These are phyloP conservation scores for Torulaspora franciscae DNA, from an alignment of 805 yeast genomes.

Conservation along the genomic window DNA sequence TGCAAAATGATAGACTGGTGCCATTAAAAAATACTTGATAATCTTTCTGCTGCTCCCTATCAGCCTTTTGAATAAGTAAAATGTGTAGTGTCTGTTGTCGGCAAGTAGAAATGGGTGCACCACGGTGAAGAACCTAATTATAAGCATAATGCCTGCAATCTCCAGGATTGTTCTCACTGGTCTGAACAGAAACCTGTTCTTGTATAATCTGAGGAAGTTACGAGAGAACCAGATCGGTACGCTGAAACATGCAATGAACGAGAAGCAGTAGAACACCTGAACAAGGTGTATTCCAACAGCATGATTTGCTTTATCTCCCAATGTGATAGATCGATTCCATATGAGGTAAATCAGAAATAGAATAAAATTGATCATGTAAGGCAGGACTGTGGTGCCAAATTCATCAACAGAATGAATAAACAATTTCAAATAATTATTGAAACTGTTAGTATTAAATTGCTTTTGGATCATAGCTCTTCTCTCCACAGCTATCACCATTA, in stretches of 20 bases:
- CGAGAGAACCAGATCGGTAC: conserved; percentile 67
- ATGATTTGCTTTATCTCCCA: conserved; percentile 91
- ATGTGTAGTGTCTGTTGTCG: conserved; percentile 90
- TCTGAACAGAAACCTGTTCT: conserved; percentile 26
- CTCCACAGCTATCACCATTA: conserved; percentile 52
- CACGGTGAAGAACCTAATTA: conserved; percentile 58
- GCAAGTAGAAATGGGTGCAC: conserved; percentile 89
- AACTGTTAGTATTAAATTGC: conserved; percentile 36
- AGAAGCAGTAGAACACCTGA: conserved; percentile 73
- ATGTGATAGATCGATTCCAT: conserved; percentile 75
- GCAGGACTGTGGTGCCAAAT: conserved; percentile 37
- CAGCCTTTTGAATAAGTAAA: conserved; percentile 72
- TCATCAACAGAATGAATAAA: conserved; percentile 37
- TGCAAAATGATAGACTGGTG: conserved; percentile 69
- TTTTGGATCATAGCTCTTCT: conserved; percentile 41
- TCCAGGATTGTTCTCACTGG: conserved; percentile 34
- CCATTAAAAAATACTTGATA: conserved; percentile 45
- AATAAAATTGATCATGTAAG: conserved; percentile 49
- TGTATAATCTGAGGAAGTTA: conserved; percentile 40
- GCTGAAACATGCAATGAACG: conserved; percentile 60
- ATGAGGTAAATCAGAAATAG: conserved; percentile 55
- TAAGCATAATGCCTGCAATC: conserved; percentile 38
- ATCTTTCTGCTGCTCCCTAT: conserved; percentile 42
- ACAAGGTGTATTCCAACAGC: conserved; percentile 63
- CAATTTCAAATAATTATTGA: conserved; percentile 40